These are phyloP conservation scores for Podospora didyma DNA, from an alignment of 495 filamentous ascomycete genomes.

Conservation along the genomic window DNA sequence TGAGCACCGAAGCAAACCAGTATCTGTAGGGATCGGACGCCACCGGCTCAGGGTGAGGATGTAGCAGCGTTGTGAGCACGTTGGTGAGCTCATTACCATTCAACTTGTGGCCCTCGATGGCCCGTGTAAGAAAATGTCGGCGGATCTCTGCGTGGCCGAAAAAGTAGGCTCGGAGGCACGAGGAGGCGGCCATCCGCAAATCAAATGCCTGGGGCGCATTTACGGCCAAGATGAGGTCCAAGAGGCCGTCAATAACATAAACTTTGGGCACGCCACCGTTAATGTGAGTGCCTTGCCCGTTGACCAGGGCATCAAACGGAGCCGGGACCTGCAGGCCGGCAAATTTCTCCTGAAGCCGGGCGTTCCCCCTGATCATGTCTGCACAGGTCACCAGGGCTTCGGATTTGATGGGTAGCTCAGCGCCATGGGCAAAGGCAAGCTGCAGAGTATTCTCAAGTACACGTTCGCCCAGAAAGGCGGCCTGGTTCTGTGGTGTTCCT, in stretches of 20 bases:
- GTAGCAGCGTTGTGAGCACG: constrained; percentile 75
- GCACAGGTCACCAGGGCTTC: constrained; percentile 84
- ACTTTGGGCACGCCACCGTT: constrained; percentile 55
- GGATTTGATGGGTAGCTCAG: constrained; percentile 71
- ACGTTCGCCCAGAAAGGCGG: constrained; percentile 75
- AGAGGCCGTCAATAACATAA: constrained; percentile 90
- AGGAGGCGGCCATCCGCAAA: constrained; percentile 76
- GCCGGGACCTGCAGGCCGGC: constrained; percentile 74
- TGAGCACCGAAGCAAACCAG: constrained; percentile 88
- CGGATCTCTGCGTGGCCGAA: constrained; percentile 73
- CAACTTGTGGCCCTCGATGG: constrained; percentile 79
- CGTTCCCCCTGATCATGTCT: constrained; percentile 82
- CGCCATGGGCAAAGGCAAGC: constrained; percentile 73
- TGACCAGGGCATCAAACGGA: constrained; percentile 41
- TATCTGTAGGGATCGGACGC: constrained; percentile 80
- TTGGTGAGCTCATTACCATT: constrained; percentile 86
- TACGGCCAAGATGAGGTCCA: constrained; percentile 77
- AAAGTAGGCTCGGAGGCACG: constrained; percentile 91
- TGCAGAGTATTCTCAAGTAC: constrained; percentile 78
- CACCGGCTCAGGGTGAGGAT: constrained; percentile 52
- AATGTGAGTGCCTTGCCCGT: constrained; percentile 37
- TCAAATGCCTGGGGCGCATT: constrained; percentile 65
- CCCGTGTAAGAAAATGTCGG: constrained; percentile 77
- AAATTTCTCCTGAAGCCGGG: constrained; percentile 75
- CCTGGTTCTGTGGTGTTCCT: constrained; percentile 79